These are phyloP conservation scores for Phytophthora uliginosa DNA, from an alignment of 352 stramenopile species.

Conservation along the genomic window DNA sequence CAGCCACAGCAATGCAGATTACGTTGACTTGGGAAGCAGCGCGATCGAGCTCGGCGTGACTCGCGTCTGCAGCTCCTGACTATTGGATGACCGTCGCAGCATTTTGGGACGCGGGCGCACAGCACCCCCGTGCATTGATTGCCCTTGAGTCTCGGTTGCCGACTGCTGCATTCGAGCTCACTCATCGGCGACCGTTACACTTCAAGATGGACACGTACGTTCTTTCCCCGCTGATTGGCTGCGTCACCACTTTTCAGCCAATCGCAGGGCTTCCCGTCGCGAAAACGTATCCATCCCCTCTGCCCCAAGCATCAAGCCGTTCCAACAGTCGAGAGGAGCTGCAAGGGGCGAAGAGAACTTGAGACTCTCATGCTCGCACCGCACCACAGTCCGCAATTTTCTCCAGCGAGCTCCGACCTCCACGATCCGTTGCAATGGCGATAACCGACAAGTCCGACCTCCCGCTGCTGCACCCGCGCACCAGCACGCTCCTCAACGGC, in stretches of 20 bases:
- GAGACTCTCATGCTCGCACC: conserved; percentile 2
- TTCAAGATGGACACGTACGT: conserved; percentile 23
- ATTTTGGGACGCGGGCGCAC: conserved; percentile 9
- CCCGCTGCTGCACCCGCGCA: conserved; percentile 46
- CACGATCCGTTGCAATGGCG: conserved; percentile 19
- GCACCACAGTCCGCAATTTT: conserved; percentile 27
- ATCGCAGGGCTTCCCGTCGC: conserved; percentile 16
- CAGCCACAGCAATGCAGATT: background rate
- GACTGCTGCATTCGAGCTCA: background rate
- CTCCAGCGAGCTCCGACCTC: conserved; percentile 5
- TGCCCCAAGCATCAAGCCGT: conserved; percentile 11
- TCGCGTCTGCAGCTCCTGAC: conserved; percentile 4
- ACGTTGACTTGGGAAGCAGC: conserved; percentile 1
- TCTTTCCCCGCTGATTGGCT: conserved; percentile 32
- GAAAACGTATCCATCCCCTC: conserved; percentile 25
- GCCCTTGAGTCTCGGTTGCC: too few relatives aligned
- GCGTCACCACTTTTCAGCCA: conserved; percentile 10
- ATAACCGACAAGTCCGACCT: conserved; percentile 44
- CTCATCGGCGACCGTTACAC: conserved; percentile 23
- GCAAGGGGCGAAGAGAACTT: conserved; percentile 25
- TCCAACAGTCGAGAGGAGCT: conserved; percentile 32
- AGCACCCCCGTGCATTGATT: background rate
- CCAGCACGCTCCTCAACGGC: conserved; percentile 12
- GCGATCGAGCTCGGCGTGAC: conserved; percentile 1
- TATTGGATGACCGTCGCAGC: conserved; percentile 18